A percentile compares a stretch with the other conserved stretches of the same genome.
Evolutionary conservation across 768 basidiomycete species (phyloP).

Genomic region (Trametes punicea): DNA sequence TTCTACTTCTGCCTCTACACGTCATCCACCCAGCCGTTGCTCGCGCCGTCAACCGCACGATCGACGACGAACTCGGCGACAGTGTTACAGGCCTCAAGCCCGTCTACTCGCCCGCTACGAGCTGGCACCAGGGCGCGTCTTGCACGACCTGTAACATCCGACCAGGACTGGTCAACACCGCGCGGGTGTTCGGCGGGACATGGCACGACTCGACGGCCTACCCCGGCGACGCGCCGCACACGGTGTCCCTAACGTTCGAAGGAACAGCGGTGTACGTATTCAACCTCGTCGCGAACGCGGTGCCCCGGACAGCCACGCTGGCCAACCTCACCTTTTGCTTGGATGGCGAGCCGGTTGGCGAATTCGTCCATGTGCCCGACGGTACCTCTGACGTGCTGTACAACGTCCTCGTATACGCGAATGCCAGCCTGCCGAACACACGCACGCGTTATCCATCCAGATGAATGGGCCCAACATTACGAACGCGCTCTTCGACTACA

Average conservation of each 20-base stretch:
- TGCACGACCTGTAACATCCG: background rate
- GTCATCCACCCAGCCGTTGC: background rate
- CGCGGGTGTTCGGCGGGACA: background rate
- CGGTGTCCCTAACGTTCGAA: background rate
- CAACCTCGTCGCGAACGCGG: background rate
- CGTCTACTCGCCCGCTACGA: background rate
- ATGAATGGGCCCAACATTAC: background rate
- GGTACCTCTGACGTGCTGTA: background rate
- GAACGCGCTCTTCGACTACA: conserved; percentile 7
- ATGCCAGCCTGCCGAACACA: background rate
- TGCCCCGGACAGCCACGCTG: background rate
- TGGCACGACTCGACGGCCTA: background rate
- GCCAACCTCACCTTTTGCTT: conserved; percentile 4
- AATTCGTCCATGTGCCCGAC: background rate
- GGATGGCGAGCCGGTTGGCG: conserved; percentile 1
- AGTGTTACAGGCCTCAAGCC: conserved; percentile 2
- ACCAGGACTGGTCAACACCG: background rate
- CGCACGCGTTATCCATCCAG: conserved; percentile 5
- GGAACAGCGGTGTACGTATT: conserved; percentile 1
- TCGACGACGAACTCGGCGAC: conserved; percentile 18
- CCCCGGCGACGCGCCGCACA: background rate
- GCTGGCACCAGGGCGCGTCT: background rate
- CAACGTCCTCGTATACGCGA: conserved; percentile 7
- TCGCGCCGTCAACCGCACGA: background rate
- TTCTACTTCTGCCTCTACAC: background rate